These are phyloP conservation scores for Meira miltonrushii DNA, from an alignment of 1,284 basidiomycete genomes.

Conservation along the genomic window DNA sequence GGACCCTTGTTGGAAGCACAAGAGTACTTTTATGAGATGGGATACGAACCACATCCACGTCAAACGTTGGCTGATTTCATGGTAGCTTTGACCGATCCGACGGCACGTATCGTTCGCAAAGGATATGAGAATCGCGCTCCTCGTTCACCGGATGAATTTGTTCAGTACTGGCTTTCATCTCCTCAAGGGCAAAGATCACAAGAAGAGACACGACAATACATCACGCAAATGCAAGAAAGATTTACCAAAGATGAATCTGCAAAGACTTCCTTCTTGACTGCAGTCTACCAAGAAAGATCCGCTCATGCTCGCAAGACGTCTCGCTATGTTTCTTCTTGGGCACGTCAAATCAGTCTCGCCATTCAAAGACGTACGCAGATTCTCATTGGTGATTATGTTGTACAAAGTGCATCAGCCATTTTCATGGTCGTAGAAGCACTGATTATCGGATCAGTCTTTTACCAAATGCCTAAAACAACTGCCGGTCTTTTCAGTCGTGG, in stretches of 20 bases:
- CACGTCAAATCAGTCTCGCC: conserved; percentile 62
- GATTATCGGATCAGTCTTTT: conserved; percentile 34
- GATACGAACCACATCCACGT: conserved; percentile 27
- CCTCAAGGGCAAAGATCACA: conserved; percentile 22
- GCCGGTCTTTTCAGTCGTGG: conserved; percentile 26
- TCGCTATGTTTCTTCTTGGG: conserved; percentile 34
- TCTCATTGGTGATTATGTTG: conserved; percentile 59
- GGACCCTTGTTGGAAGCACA: conserved; percentile 37
- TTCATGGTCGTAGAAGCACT: conserved; percentile 52
- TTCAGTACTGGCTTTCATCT: conserved; percentile 26
- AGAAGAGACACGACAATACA: conserved; percentile 29
- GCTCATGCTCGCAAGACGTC: conserved; percentile 20
- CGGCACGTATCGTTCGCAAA: conserved; percentile 35
- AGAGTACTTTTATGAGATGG: conserved; percentile 42
- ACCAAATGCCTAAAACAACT: conserved; percentile 26
- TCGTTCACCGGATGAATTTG: conserved; percentile 40
- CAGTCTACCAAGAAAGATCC: conserved; percentile 28
- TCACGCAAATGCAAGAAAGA: conserved; percentile 14
- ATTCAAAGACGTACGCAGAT: conserved; percentile 67
- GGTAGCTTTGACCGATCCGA: not conserved
- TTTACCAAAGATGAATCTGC: conserved; percentile 17
- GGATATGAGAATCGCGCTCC: conserved; percentile 40
- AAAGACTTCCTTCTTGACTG: conserved; percentile 20
- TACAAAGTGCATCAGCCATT: conserved; percentile 33
- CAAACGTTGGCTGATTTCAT: conserved; percentile 7